phyloP scores from a whole-genome alignment of 495 filamentous ascomycete genomes.

The Penicillium longicatenatum region DNA sequence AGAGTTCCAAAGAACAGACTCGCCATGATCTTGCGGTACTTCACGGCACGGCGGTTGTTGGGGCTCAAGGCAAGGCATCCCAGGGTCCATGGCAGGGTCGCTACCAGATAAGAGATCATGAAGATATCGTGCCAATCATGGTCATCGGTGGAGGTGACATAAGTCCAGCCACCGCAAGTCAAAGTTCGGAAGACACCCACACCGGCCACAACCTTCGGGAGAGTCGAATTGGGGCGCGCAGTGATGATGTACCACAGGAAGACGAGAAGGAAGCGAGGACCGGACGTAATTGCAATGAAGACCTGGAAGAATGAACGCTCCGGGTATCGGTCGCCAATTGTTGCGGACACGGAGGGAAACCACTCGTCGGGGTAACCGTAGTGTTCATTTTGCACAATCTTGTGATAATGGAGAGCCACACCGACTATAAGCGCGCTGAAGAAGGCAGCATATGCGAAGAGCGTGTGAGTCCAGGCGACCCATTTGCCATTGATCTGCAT shows the following conservation, averaged over 20 bases:
- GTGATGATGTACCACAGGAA: constrained; percentile 92
- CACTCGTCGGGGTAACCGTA: constrained; percentile 97
- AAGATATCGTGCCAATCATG: constrained; percentile 99
- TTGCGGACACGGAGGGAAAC: constrained; percentile 98
- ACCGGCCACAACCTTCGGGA: constrained; percentile 81
- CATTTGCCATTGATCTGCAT: constrained; percentile 81
- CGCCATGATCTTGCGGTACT: constrained; percentile 85
- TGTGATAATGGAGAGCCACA: constrained; percentile 83
- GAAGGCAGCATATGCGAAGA: constrained; percentile 86
- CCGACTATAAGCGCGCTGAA: constrained; percentile 87
- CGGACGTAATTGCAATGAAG: constrained; percentile 95
- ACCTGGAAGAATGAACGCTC: constrained; percentile 96
- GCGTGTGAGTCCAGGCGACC: constrained; percentile 87
- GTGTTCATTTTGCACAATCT: constrained; percentile 97
- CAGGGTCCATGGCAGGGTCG: constrained; percentile 92
- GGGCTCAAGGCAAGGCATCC: constrained; percentile 91
- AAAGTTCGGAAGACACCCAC: constrained; percentile 86
- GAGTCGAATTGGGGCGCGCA: constrained; percentile 65
- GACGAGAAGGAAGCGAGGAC: constrained; percentile 89
- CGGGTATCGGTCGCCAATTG: constrained; percentile 98
- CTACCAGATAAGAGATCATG: constrained; percentile 97
- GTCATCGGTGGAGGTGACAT: constrained; percentile 97
- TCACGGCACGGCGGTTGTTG: constrained; percentile 78
- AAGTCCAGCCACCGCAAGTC: constrained; percentile 98
- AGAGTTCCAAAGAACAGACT: constrained; percentile 87